phyloP scores from a whole-genome alignment of 1,284 basidiomycete species.

The Microbotryum violaceum region DNA sequence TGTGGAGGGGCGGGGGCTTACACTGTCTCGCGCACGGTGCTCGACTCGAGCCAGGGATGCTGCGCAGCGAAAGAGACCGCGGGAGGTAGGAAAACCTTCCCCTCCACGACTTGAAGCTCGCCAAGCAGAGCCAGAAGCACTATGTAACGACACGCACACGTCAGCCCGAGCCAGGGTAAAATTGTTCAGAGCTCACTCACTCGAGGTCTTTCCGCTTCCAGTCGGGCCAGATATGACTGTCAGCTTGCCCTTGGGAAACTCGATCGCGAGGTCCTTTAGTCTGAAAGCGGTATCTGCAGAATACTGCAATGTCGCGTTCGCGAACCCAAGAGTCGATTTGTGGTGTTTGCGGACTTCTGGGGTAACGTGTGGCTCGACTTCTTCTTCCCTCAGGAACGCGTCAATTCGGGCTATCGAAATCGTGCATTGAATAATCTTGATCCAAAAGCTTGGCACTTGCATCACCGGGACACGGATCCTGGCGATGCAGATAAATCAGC shows the following conservation, averaged over 20 bases:
- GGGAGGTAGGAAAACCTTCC: conserved; percentile 64
- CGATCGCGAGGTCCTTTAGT: conserved; percentile 63
- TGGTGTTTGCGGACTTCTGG: not conserved
- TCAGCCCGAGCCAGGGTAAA: not conserved
- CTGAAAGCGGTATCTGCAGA: conserved; percentile 48
- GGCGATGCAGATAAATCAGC: conserved; percentile 16
- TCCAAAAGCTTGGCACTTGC: conserved; percentile 27
- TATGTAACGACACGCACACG: conserved; percentile 51
- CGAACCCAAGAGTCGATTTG: not conserved
- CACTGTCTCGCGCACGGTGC: conserved; percentile 46
- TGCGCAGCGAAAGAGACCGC: conserved; percentile 31
- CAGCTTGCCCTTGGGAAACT: conserved; percentile 67
- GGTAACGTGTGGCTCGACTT: conserved; percentile 11
- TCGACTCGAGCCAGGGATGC: conserved; percentile 63
- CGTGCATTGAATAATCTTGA: conserved; percentile 23
- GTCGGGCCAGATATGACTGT: conserved; percentile 66
- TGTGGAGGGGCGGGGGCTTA: conserved; percentile 50
- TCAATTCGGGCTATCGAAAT: conserved; percentile 29
- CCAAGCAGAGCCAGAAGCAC: conserved; percentile 26
- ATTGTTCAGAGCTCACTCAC: conserved; percentile 22
- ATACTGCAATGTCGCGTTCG: conserved; percentile 11
- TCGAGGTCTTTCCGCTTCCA: conserved; percentile 32
- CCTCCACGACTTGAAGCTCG: conserved; percentile 71
- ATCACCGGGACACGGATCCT: conserved; percentile 25
- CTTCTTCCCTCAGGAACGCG: conserved; percentile 27